Evolutionary conservation across 2,329 filamentous ascomycete species (phyloP), one percentile per base, ranked within the genome.

Genomic region (Sclerotinia spermophila): DNA sequence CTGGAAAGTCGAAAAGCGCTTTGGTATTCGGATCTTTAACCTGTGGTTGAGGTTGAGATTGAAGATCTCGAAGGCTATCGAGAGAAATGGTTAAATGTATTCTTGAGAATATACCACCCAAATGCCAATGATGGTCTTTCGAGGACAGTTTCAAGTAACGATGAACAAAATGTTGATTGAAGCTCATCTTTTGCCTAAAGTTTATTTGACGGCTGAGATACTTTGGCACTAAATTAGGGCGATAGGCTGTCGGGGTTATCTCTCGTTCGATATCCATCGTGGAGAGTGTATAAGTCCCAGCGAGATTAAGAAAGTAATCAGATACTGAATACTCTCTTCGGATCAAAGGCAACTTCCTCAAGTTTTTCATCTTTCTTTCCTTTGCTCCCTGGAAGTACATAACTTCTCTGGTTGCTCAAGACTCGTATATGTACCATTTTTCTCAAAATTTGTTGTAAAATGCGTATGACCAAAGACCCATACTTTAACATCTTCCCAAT

Each of bases 401-500:
- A 81, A 2, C 83, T 82, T 44, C 82, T 76, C 74, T 84, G 83
- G 69, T 85, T 85, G 69, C 80, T 82, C 59, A 84, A 72, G 35
- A 84, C 75, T 45, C 73, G 78, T 17, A 75, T 73, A 61, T 17
- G 75, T 73, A 61, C 71, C 68, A 19, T 76, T 75, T 58, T 78
- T 76, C 61, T 76, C 79, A 62, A 82, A 83, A 30, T 83, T 79
- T 5, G 79, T 82, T 6, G 80, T 81, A 51, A 80, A 79, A 68
- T 84, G 83, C 1, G 83, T 84, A 62, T 83, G 80, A 0, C 84
- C 83, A 74, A 82, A 84, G 0, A 84, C 75, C 83, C 82, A 84
- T 30, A 74, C 69, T 61, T 81, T 80, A 0, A 83, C 79, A 1
- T 76, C 73, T 0, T 8, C 5, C 58, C 38, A 61, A n/a, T 70